Conservation (phyloP, 148 eudicot genomes). For the Fagopyrum esculentum region DNA sequence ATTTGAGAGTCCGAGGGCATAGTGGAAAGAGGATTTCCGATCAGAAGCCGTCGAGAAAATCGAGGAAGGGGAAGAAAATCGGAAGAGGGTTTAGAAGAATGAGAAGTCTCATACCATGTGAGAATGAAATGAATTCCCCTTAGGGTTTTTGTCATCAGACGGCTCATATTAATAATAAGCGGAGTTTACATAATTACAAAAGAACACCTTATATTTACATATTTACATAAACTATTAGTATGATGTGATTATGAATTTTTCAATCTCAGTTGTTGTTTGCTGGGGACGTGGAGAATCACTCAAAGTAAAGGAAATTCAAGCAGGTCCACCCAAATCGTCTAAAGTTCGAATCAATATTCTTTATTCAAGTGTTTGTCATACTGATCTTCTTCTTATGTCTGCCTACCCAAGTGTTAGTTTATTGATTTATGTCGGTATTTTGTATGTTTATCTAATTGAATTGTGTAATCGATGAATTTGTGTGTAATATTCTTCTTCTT, state of each 20-base stretch:
- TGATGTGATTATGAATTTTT: neutral
- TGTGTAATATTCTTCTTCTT: neutral
- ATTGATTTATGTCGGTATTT: no score
- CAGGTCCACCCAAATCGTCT: conserved; percentile 30
- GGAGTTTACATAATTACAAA: no score
- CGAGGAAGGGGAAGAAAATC: no score
- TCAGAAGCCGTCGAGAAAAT: no score
- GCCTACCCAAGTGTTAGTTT: conserved; percentile 29
- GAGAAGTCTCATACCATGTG: no score
- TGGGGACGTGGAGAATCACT: conserved; percentile 21
- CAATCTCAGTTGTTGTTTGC: conserved; percentile 24
- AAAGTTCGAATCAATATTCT: conserved; percentile 43
- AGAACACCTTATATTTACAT: no score
- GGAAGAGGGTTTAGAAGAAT: no score
- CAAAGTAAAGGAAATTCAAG: conserved; percentile 38
- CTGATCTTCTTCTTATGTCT: conserved; percentile 30
- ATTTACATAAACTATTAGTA: neutral
- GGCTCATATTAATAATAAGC: no score
- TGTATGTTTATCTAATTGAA: neutral
- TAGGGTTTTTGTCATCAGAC: no score
- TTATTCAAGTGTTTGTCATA: conserved; percentile 43
- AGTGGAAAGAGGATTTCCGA: no score
- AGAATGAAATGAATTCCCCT: no score
- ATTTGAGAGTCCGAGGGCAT: no score
- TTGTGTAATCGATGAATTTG: neutral